These are phyloP conservation scores for Boletus eberwhitei DNA, from an alignment of 768 basidiomycete genomes.

Conservation along the genomic window DNA sequence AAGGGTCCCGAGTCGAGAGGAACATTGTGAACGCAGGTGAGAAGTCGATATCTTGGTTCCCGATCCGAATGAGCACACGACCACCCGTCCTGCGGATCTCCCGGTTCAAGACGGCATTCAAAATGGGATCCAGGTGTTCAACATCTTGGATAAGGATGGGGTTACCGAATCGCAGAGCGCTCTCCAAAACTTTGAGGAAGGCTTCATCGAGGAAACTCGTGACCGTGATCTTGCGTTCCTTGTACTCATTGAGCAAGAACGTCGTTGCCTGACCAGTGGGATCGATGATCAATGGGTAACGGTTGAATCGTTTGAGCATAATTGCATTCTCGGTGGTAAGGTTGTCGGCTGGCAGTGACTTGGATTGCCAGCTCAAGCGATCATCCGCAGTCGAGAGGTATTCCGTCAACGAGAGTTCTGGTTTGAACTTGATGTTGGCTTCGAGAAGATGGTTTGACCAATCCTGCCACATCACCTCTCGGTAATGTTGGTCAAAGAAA, in stretches of 20 bases:
- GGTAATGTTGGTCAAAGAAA: conserved; percentile 98
- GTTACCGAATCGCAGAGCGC: conserved; percentile 97
- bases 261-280: conserved; percentile 96
- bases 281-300: conserved; percentile 96
- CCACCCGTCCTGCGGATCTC: conserved; percentile 96
- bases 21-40: conserved; percentile 99
- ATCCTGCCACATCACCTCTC: conserved; percentile 94
- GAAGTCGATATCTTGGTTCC: conserved; percentile 98
- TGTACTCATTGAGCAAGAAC: conserved; percentile 92
- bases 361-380: conserved; percentile 92
- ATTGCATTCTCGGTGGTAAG: conserved; percentile 99
- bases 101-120: conserved; percentile 95
- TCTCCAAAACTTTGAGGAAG: conserved; percentile 97
- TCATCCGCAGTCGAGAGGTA: conserved; percentile 97
- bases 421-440: conserved; percentile 88
- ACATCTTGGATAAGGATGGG: conserved; percentile 97
- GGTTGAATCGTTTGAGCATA: conserved; percentile 97
- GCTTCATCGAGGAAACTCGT: conserved; percentile 99
- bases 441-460: conserved; percentile 89
- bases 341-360: conserved; percentile 92
- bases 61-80: conserved; percentile 93
- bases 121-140: conserved; percentile 94
- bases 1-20: conserved; percentile 94
- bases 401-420: conserved; percentile 88
- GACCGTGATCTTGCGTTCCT: conserved; percentile 93